A percentile compares a stretch with the other conserved stretches of the same genome.
Conservation (phyloP, 345 rosid species). For the Rubroshorea leprosula region DNA sequence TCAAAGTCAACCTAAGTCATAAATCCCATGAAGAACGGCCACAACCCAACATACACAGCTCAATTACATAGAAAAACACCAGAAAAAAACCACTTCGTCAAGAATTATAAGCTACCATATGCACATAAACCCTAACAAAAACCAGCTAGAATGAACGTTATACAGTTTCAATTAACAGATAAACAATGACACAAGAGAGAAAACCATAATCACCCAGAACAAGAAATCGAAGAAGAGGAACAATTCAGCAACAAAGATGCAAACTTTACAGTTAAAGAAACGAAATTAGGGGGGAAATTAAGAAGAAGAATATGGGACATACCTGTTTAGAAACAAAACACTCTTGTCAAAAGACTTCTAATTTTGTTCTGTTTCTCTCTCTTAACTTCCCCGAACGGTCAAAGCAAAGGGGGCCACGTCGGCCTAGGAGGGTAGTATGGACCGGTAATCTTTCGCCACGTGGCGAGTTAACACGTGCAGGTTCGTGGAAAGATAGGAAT, state of each 20-base stretch:
- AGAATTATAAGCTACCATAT: conserved; percentile 7
- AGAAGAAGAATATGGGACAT: conserved; percentile 6
- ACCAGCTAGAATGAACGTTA: conserved; percentile 24
- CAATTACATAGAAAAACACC: conserved; percentile 18
- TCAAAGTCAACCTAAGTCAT: conserved; percentile 32
- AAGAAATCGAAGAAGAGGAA: not conserved
- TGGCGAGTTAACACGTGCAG: conserved; percentile 15
- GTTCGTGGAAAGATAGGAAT: conserved; percentile 11
- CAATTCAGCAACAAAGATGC: not conserved
- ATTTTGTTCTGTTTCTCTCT: conserved; percentile 10
- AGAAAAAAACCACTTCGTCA: conserved; percentile 8
- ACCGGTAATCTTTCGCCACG: conserved; percentile 22
- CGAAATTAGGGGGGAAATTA: conserved; percentile 1
- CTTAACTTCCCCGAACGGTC: conserved; percentile 40
- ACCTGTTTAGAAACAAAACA: conserved; percentile 19
- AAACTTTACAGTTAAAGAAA: not conserved
- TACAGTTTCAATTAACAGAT: conserved; percentile 18
- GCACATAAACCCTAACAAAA: conserved; percentile 21
- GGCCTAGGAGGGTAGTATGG: conserved; percentile 2
- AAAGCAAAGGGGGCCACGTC: conserved; percentile 25
- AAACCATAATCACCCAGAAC: not conserved
- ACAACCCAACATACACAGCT: conserved; percentile 8
- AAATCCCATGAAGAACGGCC: conserved; percentile 1
- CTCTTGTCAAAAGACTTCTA: conserved; percentile 5
- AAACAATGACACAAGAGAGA: not conserved